A percentile compares a stretch with the other conserved stretches of the same genome.
These are phyloP conservation scores for Adansonia rubrostipa DNA, from an alignment of 441 rosid genomes.

Conservation along the genomic window DNA sequence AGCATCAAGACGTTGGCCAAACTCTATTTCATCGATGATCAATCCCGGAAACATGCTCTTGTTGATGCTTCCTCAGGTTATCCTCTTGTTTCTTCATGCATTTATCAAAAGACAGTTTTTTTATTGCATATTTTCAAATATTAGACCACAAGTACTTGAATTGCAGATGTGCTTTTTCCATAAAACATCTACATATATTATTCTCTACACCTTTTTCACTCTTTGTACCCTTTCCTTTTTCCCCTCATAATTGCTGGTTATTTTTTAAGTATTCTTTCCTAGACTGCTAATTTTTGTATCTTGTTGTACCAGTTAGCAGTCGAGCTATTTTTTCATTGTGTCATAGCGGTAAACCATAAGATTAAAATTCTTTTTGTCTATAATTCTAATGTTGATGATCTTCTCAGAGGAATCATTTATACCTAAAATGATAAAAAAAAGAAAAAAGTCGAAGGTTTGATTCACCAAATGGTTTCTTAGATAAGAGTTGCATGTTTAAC, in stretches of 20 bases:
- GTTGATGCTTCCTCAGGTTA: slow-evolving; percentile 41
- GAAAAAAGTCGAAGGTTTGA: background rate
- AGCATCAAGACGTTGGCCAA: slow-evolving; percentile 43
- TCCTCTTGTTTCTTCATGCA: slow-evolving; percentile 14
- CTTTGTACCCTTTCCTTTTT: background rate
- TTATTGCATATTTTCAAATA: slow-evolving; percentile 2
- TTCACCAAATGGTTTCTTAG: slow-evolving; percentile 4
- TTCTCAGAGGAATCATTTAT: background rate
- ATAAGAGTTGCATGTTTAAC: background rate
- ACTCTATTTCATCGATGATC: slow-evolving; percentile 38
- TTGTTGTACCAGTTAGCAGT: background rate
- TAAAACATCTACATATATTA: background rate
- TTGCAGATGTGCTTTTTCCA: background rate
- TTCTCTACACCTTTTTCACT: background rate
- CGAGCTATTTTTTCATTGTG: background rate
- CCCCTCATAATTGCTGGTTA: background rate
- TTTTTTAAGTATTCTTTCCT: background rate
- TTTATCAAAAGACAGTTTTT: slow-evolving; percentile 1
- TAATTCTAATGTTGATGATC: background rate
- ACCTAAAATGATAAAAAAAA: background rate
- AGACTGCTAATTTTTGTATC: background rate
- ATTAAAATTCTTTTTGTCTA: background rate
- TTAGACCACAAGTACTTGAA: background rate
- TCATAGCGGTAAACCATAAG: background rate
- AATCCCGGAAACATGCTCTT: slow-evolving; percentile 30